A percentile compares a stretch with the other conserved stretches of the same genome.
Conservation (phyloP, 2,329 filamentous ascomycete species). For the Scopulariopsis brevicaulis region DNA sequence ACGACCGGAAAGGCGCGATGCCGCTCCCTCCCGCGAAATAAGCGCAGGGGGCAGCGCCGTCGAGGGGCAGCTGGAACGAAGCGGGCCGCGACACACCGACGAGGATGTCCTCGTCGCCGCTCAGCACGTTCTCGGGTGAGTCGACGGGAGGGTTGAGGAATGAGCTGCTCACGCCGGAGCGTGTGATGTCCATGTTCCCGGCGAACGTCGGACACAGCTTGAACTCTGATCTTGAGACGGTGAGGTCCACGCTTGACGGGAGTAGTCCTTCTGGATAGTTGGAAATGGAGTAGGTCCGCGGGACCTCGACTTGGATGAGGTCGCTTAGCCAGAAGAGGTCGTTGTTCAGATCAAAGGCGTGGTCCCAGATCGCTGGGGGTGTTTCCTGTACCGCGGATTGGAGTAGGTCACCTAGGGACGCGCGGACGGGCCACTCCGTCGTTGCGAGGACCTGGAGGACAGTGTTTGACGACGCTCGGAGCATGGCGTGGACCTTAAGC, state of each 20-base stretch:
- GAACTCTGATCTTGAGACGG: slow-evolving; percentile 38
- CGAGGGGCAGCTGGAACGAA: slow-evolving; percentile 38
- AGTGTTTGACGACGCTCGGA: slow-evolving; percentile 36
- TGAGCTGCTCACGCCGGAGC: slow-evolving; percentile 37
- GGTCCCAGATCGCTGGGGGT: slow-evolving; percentile 34
- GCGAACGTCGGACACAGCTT: slow-evolving; percentile 30
- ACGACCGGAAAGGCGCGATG: slow-evolving; percentile 40
- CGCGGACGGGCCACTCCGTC: slow-evolving; percentile 38
- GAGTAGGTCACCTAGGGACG: slow-evolving; percentile 36
- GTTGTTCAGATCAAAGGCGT: slow-evolving; percentile 29
- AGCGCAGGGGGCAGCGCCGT: slow-evolving; percentile 35
- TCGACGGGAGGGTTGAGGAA: slow-evolving; percentile 38
- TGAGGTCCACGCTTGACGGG: slow-evolving; percentile 37
- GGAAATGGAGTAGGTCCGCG: slow-evolving; percentile 41
- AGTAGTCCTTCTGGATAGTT: slow-evolving; percentile 36
- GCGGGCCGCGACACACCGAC: slow-evolving; percentile 40
- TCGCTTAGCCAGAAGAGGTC: slow-evolving; percentile 33
- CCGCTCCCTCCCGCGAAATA: slow-evolving; percentile 42
- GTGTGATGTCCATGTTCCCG: slow-evolving; percentile 15
- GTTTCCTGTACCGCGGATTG: slow-evolving; percentile 36
- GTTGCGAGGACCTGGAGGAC: slow-evolving; percentile 36
- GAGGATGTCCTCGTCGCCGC: slow-evolving; percentile 32
- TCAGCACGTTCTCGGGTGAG: slow-evolving; percentile 23
- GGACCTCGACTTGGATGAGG: slow-evolving; percentile 34
- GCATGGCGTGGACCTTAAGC: slow-evolving; percentile 32